Percentiles rank a stretch among this genome's conserved stretches.
Conservation (phyloP, 116 monocot species). For the Posidonia oceanica region DNA sequence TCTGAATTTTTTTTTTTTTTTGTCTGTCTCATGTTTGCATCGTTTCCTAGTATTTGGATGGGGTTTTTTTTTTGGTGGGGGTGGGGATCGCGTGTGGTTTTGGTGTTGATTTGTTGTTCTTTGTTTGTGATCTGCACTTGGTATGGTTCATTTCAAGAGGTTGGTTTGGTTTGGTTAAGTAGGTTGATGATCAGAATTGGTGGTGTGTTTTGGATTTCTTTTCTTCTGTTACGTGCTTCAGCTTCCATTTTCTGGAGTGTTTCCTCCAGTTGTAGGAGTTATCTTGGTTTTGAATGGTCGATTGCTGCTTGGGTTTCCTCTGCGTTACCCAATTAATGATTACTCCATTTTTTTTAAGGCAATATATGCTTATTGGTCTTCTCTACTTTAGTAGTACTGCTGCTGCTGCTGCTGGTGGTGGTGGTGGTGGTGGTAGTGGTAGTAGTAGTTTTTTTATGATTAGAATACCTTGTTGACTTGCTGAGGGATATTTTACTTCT, state of each 20-base stretch:
- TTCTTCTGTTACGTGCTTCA: not conserved
- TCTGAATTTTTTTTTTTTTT: not conserved
- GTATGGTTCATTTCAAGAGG: too few relatives aligned
- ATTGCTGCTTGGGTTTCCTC: not conserved
- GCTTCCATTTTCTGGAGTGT: not conserved
- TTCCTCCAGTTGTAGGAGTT: not conserved
- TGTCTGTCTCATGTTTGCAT: too few relatives aligned
- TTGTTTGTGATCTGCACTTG: not conserved
- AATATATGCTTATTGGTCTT: too few relatives aligned
- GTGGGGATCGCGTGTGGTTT: not conserved
- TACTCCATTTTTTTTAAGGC: too few relatives aligned
- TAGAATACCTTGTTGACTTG: too few relatives aligned
- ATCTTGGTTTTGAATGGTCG: not conserved
- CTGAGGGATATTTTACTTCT: too few relatives aligned
- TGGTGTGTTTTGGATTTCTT: not conserved
- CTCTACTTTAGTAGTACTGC: too few relatives aligned
- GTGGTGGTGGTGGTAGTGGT: too few relatives aligned
- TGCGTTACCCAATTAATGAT: too few relatives aligned
- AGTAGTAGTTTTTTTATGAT: too few relatives aligned
- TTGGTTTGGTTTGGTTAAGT: not conserved
- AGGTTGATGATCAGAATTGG: not conserved
- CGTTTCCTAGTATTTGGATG: not conserved
- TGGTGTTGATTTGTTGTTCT: not conserved
- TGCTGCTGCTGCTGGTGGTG: too few relatives aligned
- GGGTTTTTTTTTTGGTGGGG: not conserved